phyloP scores from a whole-genome alignment of 768 basidiomycete genomes.

The Hortiboletus campestris region DNA sequence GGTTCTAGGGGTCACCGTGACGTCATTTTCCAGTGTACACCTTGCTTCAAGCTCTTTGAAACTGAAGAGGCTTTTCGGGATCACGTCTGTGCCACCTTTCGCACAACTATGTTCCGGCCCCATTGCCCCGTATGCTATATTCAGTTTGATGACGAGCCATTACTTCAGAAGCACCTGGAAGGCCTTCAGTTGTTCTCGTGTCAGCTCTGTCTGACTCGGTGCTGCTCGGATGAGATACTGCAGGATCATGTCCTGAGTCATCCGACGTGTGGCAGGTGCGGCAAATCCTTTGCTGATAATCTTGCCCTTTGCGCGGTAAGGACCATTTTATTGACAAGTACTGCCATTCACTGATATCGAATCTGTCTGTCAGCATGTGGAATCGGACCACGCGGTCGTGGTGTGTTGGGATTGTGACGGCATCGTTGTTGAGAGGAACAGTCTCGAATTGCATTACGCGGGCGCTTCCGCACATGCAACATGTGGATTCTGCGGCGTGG shows the following conservation, averaged over 20 bases:
- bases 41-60: constrained; percentile 18
- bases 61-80: constrained; percentile 1
- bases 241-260: constrained; percentile 26
- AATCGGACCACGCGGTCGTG: constrained; percentile 21
- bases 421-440: constrained; percentile 17
- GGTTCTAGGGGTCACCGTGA: neutral
- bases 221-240: constrained; percentile 25
- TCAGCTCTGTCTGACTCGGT: constrained; percentile 17
- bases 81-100: constrained; percentile 20
- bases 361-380: constrained; percentile 20
- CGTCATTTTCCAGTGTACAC: constrained; percentile 8
- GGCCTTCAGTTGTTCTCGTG: constrained; percentile 15
- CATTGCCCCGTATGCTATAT: constrained; percentile 24
- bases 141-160: constrained; percentile 19
- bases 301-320: constrained; percentile 23
- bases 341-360: neutral
- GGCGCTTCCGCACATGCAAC: constrained; percentile 22
- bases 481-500: constrained; percentile 19
- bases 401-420: constrained; percentile 33
- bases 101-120: constrained; percentile 2
- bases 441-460: constrained; percentile 23
- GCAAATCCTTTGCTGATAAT: constrained; percentile 17
- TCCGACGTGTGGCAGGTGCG: constrained; percentile 24
- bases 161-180: constrained; percentile 20
- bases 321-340: neutral